Base-by-base conservation (phyloP, 306 rosid species). In the Cicer judaicum region DNA sequence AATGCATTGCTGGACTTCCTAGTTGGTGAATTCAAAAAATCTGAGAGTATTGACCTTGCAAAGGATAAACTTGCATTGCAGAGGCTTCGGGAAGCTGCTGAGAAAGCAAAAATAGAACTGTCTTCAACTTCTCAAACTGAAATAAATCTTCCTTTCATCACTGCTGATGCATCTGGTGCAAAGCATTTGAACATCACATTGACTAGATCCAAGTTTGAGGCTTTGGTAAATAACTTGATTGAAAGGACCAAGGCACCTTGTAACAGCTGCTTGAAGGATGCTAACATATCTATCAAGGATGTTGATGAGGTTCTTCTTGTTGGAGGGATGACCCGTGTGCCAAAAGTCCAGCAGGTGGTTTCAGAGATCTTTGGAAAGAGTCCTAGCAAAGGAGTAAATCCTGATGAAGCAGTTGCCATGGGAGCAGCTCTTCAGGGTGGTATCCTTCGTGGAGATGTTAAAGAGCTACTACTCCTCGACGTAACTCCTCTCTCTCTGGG, bases 381-480 rank as follows among this genome's bases (percentile, higher is more conserved):
- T 80, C 98, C 98, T 19, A 91, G 97, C 72, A 93, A 93, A 85
- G 98, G 98, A 73, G 98, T 93, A 73, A 93, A 93, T 59, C 98
- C 98, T 40, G 98, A 93, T 62, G 98, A 93, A 83, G 93, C 98
- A 54, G 98, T 93, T 64, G 98, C 98, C 39, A 70, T 93, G 88
- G 98, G 98, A 53, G 98, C 98, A 19, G 98, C 98, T 24, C 78
- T 93, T 56, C 97, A 91, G 82, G 98, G 98, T 42, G 98, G 98
- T 67, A 93, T 93, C 76, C 89, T 93, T 12, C 97, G 98, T 2
- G 98, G 98, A 68, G 98, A 91, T 84, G 98, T 93, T 57, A 93
- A 93, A 83, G 97, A 93, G 71, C 80, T 93, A 67, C 90, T 93
- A 56, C 96, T 91, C 52, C 84, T 93, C 4, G 98, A 93, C 72